Percentiles rank a stretch among this genome's conserved stretches.
Evolutionary conservation across 1,139 yeast genomes (phyloP).

Genomic region (Taphrina betulina): DNA sequence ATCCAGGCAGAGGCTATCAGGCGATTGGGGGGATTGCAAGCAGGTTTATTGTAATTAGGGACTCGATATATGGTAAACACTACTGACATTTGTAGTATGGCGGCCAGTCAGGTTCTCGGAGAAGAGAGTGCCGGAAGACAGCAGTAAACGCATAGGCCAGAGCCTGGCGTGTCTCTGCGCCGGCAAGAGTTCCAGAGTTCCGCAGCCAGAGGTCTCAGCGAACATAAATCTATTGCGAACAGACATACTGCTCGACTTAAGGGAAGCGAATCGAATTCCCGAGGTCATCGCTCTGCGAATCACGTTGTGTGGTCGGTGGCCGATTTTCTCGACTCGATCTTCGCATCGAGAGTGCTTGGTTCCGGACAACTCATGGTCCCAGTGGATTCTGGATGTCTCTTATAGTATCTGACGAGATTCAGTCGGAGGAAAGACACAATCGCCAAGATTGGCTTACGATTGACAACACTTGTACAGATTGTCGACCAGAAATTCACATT

Average conservation of each 20-base stretch:
- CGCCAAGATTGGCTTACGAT: neutral
- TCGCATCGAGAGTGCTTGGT: conserved; percentile 9
- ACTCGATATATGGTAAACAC: neutral
- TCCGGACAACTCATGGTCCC: conserved; percentile 24
- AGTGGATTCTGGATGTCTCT: conserved; percentile 17
- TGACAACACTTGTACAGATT: conserved; percentile 28
- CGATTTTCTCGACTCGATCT: conserved; percentile 14
- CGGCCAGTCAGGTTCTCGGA: conserved; percentile 60
- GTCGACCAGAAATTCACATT: conserved; percentile 27
- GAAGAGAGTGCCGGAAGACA: conserved; percentile 32
- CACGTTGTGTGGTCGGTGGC: conserved; percentile 1
- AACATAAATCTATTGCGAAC: no score
- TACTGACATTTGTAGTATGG: conserved; percentile 48
- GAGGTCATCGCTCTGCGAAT: no score
- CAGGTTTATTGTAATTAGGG: conserved; percentile 48
- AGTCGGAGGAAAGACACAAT: neutral
- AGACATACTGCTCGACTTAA: no score
- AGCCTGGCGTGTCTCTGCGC: no score
- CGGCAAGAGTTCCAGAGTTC: no score
- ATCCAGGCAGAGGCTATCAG: conserved; percentile 59
- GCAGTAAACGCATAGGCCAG: no score
- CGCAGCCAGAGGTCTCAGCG: no score
- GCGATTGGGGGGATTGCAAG: conserved; percentile 61
- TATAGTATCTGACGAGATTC: conserved; percentile 2
- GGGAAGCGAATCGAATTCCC: no score